Percentiles rank a stretch among this genome's conserved stretches.
These are phyloP conservation scores for Pharnaceum exiguum DNA, from an alignment of 148 eudicot species.

Conservation along the genomic window DNA sequence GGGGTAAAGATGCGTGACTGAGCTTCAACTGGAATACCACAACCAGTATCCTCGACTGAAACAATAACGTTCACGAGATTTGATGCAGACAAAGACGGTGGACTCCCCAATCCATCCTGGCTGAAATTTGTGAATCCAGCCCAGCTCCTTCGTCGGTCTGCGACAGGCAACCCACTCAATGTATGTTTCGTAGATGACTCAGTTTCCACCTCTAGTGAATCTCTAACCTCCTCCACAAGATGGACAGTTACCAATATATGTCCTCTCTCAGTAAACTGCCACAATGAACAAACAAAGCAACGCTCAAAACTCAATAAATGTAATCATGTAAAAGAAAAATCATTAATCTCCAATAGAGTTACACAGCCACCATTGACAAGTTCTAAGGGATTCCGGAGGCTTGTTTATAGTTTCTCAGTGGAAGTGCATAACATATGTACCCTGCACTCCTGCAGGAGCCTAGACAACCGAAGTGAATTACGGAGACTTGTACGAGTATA, in stretches of 20 bases:
- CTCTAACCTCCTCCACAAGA: slow-evolving; percentile 77
- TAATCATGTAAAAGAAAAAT: too few species aligned
- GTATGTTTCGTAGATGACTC: slow-evolving; percentile 47
- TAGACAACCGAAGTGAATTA: too few species aligned
- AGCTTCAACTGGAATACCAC: slow-evolving; percentile 85
- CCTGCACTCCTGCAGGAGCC: too few species aligned
- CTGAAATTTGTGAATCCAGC: slow-evolving; percentile 47
- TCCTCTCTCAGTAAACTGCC: slow-evolving; percentile 90
- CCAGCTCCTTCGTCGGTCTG: slow-evolving; percentile 71
- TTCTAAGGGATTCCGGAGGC: too few species aligned
- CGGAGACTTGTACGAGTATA: too few species aligned
- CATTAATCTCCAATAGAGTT: too few species aligned
- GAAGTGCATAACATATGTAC: too few species aligned
- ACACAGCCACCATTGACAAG: too few species aligned
- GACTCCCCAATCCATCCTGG: slow-evolving; percentile 33
- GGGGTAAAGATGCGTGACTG: slow-evolving; percentile 88
- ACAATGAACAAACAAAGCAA: slow-evolving; percentile 18
- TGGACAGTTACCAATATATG: slow-evolving; percentile 86
- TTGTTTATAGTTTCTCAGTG: too few species aligned
- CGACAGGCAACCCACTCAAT: slow-evolving; percentile 81
- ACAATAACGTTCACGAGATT: slow-evolving; percentile 56
- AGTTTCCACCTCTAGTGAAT: slow-evolving; percentile 42
- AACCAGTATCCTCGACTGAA: slow-evolving; percentile 94
- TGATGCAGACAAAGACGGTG: slow-evolving; percentile 23
- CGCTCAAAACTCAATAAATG: too few species aligned